Evolutionary conservation across 768 basidiomycete genomes (phyloP).

Genomic region (Serendipita sp.): DNA sequence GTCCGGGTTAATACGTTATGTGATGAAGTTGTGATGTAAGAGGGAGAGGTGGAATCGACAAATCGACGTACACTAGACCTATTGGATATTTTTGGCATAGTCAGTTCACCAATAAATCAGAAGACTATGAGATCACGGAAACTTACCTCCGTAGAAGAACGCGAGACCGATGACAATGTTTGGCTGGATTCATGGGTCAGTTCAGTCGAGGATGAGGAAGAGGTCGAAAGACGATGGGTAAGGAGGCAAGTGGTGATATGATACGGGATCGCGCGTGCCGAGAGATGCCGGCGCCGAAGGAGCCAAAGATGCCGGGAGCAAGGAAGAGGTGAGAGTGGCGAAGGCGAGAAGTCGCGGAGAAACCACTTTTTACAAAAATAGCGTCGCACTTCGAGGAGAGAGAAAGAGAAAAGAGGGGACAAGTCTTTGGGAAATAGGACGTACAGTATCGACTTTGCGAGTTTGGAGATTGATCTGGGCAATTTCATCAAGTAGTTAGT

Average conservation of each 20-base stretch:
- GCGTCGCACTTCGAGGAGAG: neutral
- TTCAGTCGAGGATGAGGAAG: too few species aligned
- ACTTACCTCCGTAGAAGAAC: neutral
- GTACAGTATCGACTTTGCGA: neutral
- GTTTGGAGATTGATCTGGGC: neutral
- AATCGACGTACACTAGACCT: too few species aligned
- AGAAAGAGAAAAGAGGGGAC: neutral
- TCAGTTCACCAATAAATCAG: too few species aligned
- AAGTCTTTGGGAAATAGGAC: neutral
- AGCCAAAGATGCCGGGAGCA: neutral
- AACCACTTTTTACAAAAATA: neutral
- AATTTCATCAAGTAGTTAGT: neutral
- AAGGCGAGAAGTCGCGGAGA: neutral
- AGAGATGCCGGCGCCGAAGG: neutral
- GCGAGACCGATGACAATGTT: constrained; percentile 5
- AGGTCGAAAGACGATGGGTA: neutral
- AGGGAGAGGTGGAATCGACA: too few species aligned
- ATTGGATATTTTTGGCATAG: too few species aligned
- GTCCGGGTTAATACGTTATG: too few species aligned
- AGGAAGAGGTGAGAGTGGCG: neutral
- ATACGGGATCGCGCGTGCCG: too few species aligned
- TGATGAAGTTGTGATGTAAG: too few species aligned
- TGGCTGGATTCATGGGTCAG: too few species aligned
- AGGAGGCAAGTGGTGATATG: neutral
- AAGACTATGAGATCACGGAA: too few species aligned